A percentile compares a stretch with the other conserved stretches of the same genome.
Evolutionary conservation across 345 rosid genomes (phyloP).

Genomic region (Theobroma cacao): DNA sequence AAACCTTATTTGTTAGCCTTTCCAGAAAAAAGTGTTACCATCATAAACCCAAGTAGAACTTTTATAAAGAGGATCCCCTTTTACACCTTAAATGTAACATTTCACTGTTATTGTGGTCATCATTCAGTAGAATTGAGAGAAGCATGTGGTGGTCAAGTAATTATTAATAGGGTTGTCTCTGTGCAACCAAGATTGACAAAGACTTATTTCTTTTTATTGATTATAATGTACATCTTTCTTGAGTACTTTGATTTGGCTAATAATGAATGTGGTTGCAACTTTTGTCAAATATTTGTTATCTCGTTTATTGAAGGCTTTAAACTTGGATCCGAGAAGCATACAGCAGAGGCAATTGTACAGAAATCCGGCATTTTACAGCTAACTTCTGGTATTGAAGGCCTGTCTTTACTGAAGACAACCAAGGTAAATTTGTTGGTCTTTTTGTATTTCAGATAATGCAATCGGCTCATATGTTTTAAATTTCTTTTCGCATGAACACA

Average conservation of each 20-base stretch:
- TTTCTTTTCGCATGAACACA: background rate
- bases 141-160: background rate
- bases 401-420: conserved; percentile 86
- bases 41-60: background rate
- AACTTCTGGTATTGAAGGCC: conserved; percentile 69
- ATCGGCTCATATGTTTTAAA: conserved; percentile 4
- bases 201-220: background rate
- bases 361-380: conserved; percentile 62
- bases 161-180: background rate
- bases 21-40: background rate
- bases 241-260: background rate
- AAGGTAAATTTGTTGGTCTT: conserved; percentile 43
- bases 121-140: background rate
- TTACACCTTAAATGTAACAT: no score
- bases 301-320: conserved; percentile 65
- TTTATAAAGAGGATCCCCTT: background rate
- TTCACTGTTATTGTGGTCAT: no score
- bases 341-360: conserved; percentile 58
- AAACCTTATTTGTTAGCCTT: no score
- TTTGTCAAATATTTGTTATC: background rate
- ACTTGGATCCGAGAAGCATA: conserved; percentile 95
- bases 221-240: background rate
- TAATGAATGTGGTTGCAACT: background rate
- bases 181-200: background rate
- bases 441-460: background rate